phyloP scores from a whole-genome alignment of 257 asterid species.

The Paraleonurus japonicus region DNA sequence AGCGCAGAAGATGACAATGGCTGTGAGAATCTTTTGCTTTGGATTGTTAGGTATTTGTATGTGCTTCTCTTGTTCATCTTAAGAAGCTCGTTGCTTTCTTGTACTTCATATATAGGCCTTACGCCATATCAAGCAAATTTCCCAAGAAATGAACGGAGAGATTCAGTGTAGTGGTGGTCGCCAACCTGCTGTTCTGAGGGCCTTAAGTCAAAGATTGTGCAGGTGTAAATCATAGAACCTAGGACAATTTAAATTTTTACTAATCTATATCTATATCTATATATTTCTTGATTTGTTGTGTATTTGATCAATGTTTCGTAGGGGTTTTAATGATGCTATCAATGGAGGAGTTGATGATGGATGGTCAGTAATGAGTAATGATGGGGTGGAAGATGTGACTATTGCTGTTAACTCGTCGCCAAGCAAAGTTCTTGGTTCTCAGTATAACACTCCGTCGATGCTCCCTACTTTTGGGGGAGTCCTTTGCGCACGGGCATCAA shows the following conservation, averaged over 20 bases:
- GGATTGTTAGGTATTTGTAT: neutral
- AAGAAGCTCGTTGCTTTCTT: neutral
- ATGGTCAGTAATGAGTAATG: slow-evolving; percentile 63
- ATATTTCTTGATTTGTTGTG: neutral
- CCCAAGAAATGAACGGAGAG: slow-evolving; percentile 76
- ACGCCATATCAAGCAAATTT: slow-evolving; percentile 66
- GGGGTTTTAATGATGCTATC: slow-evolving; percentile 83
- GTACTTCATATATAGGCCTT: slow-evolving; percentile 45
- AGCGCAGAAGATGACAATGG: slow-evolving; percentile 81
- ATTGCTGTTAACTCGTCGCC: slow-evolving; percentile 63
- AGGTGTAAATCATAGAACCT: slow-evolving; percentile 34
- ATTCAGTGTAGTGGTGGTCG: slow-evolving; percentile 64
- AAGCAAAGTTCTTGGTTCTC: slow-evolving; percentile 65
- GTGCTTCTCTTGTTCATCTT: neutral
- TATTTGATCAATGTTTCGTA: slow-evolving; percentile 9
- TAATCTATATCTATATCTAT: neutral
- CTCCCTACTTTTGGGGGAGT: slow-evolving; percentile 75
- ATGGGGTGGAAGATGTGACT: slow-evolving; percentile 67
- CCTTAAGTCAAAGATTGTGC: slow-evolving; percentile 70
- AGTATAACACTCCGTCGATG: slow-evolving; percentile 46
- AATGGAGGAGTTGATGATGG: slow-evolving; percentile 82
- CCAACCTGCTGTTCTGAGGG: slow-evolving; percentile 71
- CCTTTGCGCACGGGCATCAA: slow-evolving; percentile 75
- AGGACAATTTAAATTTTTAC: neutral
- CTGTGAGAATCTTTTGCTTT: slow-evolving; percentile 38